phyloP scores from a whole-genome alignment of 257 asterid genomes.

The Nicotiana attenuata region DNA sequence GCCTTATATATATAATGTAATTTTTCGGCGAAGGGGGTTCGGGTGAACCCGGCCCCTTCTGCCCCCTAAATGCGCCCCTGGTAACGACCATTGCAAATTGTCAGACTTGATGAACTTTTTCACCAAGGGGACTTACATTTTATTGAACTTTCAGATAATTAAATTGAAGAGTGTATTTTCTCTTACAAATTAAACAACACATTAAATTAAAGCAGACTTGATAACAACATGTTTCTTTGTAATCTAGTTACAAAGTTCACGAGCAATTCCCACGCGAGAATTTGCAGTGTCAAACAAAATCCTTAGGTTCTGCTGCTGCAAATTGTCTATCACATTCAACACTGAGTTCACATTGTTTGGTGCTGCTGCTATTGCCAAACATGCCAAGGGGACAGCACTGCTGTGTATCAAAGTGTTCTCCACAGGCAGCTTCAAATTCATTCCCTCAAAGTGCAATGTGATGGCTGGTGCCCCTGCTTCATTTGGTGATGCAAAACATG shows the following conservation, averaged over 20 bases:
- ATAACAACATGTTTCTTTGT: background rate
- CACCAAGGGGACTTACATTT: background rate
- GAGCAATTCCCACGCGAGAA: conserved; percentile 63
- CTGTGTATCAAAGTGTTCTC: conserved; percentile 63
- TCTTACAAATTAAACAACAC: background rate
- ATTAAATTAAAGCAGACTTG: too few species aligned
- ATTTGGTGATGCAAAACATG: conserved; percentile 42
- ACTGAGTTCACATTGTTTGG: conserved; percentile 61
- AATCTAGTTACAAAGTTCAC: conserved; percentile 51
- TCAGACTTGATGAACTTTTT: background rate
- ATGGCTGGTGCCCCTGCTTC: conserved; percentile 41
- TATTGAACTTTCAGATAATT: background rate
- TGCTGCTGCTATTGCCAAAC: conserved; percentile 80
- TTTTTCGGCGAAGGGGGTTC: too few species aligned
- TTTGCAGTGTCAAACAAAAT: conserved; percentile 63
- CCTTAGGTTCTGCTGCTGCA: conserved; percentile 90
- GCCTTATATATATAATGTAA: too few species aligned
- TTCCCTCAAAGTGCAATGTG: conserved; percentile 43
- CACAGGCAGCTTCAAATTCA: conserved; percentile 50
- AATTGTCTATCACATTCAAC: conserved; percentile 72
- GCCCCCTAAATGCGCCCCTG: too few species aligned
- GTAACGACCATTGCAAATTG: background rate
- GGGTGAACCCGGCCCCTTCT: too few species aligned
- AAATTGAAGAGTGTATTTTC: background rate
- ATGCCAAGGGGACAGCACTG: conserved; percentile 54